phyloP scores from a whole-genome alignment of 768 basidiomycete species.

The Mycena filopes region DNA sequence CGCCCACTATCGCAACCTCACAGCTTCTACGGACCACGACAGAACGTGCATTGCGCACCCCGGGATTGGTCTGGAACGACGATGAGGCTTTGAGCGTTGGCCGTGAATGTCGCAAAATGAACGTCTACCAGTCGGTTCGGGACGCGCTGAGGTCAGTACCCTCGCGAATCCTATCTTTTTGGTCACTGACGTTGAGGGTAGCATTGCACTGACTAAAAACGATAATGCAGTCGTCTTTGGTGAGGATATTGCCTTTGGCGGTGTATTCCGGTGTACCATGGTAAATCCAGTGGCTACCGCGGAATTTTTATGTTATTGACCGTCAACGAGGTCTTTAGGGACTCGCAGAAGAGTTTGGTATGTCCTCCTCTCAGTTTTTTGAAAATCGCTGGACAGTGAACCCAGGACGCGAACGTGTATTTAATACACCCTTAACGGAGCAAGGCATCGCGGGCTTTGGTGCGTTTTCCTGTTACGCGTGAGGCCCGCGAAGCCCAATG shows the following conservation, averaged over 20 bases:
- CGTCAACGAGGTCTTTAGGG: conserved; percentile 59
- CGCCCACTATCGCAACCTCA: conserved; percentile 78
- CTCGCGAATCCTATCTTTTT: background rate
- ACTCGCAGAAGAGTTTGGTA: conserved; percentile 92
- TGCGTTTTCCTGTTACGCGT: background rate
- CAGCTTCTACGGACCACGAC: conserved; percentile 71
- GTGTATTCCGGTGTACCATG: conserved; percentile 95
- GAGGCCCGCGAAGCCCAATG: background rate
- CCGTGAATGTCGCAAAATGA: conserved; percentile 94
- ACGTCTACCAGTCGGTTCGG: conserved; percentile 91
- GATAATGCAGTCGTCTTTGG: conserved; percentile 92
- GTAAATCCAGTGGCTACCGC: conserved; percentile 51
- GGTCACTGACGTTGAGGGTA: conserved; percentile 39
- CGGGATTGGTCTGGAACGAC: conserved; percentile 78
- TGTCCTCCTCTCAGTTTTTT: conserved; percentile 34
- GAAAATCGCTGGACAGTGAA: background rate
- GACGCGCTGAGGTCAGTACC: conserved; percentile 82
- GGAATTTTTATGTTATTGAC: background rate
- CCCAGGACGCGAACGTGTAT: conserved; percentile 88
- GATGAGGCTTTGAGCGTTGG: conserved; percentile 69
- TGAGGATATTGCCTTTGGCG: conserved; percentile 92
- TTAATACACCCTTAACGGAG: conserved; percentile 93
- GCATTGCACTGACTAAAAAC: conserved; percentile 86
- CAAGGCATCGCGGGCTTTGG: conserved; percentile 97
- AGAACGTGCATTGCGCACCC: conserved; percentile 76